These are phyloP conservation scores for Laguncularia racemosa DNA, from an alignment of 345 rosid species.

Conservation along the genomic window DNA sequence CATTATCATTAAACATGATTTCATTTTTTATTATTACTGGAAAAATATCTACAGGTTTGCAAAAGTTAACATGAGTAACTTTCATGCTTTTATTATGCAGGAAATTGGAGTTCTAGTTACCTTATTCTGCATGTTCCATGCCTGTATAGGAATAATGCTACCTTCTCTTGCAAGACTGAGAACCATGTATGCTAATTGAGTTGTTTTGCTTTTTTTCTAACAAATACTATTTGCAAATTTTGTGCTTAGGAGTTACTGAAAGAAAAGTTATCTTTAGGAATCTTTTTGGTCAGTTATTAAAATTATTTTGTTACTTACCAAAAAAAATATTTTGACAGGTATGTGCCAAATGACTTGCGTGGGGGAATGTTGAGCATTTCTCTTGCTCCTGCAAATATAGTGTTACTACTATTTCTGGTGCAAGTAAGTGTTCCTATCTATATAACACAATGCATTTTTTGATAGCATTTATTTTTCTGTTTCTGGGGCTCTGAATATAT, in stretches of 20 bases:
- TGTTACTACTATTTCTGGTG: slow-evolving; percentile 45
- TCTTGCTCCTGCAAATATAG: slow-evolving; percentile 76
- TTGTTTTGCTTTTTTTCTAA: neutral
- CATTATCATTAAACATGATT: slow-evolving; percentile 5
- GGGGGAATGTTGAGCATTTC: slow-evolving; percentile 95
- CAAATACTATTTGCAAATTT: neutral
- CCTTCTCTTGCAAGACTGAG: slow-evolving; percentile 94
- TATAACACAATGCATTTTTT: slow-evolving; percentile 1
- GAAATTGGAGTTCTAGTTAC: slow-evolving; percentile 69
- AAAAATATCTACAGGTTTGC: slow-evolving; percentile 1
- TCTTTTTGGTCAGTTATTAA: slow-evolving; percentile 3
- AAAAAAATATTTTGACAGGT: slow-evolving; percentile 32
- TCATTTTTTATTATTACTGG: too few relatives aligned
- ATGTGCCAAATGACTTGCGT: slow-evolving; percentile 85
- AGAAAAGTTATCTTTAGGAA: neutral
- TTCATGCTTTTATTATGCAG: slow-evolving; percentile 33
- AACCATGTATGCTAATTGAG: slow-evolving; percentile 46
- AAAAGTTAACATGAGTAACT: slow-evolving; percentile 4
- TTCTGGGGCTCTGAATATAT: too few relatives aligned
- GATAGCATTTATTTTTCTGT: neutral
- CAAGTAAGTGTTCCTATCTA: slow-evolving; percentile 30
- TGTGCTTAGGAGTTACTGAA: neutral
- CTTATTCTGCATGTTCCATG: slow-evolving; percentile 72
- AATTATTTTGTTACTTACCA: slow-evolving; percentile 8
- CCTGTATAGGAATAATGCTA: slow-evolving; percentile 52